phyloP scores from a whole-genome alignment of 2,329 filamentous ascomycete genomes.

The Fusarium continuum region DNA sequence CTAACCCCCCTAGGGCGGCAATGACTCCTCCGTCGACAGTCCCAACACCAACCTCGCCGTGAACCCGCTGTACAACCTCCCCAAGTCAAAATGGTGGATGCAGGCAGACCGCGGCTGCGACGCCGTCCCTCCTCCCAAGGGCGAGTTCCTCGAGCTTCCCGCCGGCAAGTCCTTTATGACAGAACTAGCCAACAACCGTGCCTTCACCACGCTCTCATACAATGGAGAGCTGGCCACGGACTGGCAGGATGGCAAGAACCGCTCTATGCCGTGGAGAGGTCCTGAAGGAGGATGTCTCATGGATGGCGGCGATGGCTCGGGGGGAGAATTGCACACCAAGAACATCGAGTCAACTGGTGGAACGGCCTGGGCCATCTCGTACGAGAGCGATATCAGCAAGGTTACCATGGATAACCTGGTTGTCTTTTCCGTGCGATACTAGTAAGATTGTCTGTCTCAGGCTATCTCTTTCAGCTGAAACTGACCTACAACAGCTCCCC shows the following conservation, averaged over 20 bases:
- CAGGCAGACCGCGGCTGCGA: slow-evolving; percentile 59
- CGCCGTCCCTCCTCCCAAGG: slow-evolving; percentile 46
- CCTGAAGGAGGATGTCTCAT: slow-evolving; percentile 44
- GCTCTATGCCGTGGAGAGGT: slow-evolving; percentile 57
- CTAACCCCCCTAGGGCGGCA: slow-evolving; percentile 42
- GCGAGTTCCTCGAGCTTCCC: slow-evolving; percentile 54
- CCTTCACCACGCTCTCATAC: slow-evolving; percentile 57
- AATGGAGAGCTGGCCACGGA: slow-evolving; percentile 49
- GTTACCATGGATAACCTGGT: slow-evolving; percentile 62
- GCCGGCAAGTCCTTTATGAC: slow-evolving; percentile 59
- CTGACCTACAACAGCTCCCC: slow-evolving; percentile 33
- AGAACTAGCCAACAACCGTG: slow-evolving; percentile 61
- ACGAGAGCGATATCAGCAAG: slow-evolving; percentile 55
- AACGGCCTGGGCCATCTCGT: slow-evolving; percentile 61
- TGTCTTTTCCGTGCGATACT: slow-evolving; percentile 57
- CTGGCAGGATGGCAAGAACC: slow-evolving; percentile 59
- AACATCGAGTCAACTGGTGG: slow-evolving; percentile 55
- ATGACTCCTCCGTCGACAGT: slow-evolving; percentile 47
- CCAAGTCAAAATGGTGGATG: slow-evolving; percentile 60
- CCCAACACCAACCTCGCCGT: slow-evolving; percentile 56
- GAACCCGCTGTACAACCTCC: slow-evolving; percentile 57
- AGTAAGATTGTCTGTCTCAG: slow-evolving; percentile 44
- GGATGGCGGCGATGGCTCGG: slow-evolving; percentile 47
- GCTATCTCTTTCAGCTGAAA: not conserved
- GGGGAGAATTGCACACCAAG: slow-evolving; percentile 58